Base-by-base conservation (phyloP, 2,329 filamentous ascomycete species). In the Colletotrichum destructivum region DNA sequence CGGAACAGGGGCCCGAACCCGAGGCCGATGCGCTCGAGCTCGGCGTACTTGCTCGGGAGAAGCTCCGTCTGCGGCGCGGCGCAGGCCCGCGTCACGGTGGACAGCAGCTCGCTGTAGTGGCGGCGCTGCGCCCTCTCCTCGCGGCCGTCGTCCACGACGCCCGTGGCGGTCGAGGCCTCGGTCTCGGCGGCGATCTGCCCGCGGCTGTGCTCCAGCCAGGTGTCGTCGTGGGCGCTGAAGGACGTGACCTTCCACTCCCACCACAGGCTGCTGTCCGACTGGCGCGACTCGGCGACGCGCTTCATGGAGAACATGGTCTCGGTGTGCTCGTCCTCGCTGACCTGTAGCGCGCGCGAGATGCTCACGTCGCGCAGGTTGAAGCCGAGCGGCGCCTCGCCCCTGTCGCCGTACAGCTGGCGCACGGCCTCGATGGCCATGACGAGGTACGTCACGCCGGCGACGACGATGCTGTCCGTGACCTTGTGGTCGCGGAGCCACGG, bases 401-500 rank as follows among this genome's bases (percentile, higher is more conserved):
- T 65, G 56, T 55, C 47, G 21, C 26, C 15, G 13, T 75, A 75
- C 16, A 64, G 60, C 51, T 72, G 69, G 54, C 73, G 74, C 11
- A 73, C 62, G 3, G 69, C 75, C 46, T 75, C 75, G n/a, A 73
- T 65, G 3, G 67, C 71, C 72, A 82, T 77, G 16, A 80, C 79
- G 4, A 80, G 75, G 26, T 76, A 75, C 46, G 81, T 82, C 12
- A 79, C 77, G 18, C 78, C 81, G 65, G 83, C 79, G 65, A 81
- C 82, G 74, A 84, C 82, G 69, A 81, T 81, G 57, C 83, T 78
- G 75, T 79, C 84, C 66, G 84, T 81, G 76, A 86, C 84, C 35
- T 77, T 75, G 76, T 87, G 86, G 72, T 87, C 84, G 62, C 83
- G 76, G 31, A 84, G 81, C 69, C 87, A 87, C 21, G 87, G 81